Evolutionary conservation across 495 filamentous ascomycete species (phyloP), one percentile per base, ranked within the genome.

Genomic region (Neurospora intermedia): DNA sequence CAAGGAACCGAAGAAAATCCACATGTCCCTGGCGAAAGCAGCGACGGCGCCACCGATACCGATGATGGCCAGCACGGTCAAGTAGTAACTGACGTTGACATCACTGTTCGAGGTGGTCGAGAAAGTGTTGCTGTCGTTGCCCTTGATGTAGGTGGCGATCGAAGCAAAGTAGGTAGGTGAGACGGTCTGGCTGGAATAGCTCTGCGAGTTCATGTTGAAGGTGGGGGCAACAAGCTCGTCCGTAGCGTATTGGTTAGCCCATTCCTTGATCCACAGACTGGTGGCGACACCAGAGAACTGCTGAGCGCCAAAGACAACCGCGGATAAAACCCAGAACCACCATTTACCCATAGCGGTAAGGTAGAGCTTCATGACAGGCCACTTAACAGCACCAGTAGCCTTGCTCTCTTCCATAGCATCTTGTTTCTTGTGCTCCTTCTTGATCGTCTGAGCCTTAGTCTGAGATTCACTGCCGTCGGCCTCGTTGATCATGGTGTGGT

Each of bases 231-330:
- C 72, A 11, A 75, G 76, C 41, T 78, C 77, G 46, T 83, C 83
- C 15, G 80, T 79, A 6, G 84, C 76, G 74, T 88, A 88, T 72
- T 88, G 85, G 73, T 88, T 88, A 9, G 86, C 83, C 96, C 96
- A 99, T 77, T 95, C 86, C 76, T 93, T 88, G 75, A 99, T 96
- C 96, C 96, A 99, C 46, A 98, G 80, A 76, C 92, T 97, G 20
- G 92, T 94, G 11, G 91, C 92, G 16, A 98, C 92, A 15, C 91
- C 90, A 20, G 90, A 90, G 39, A 96, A 76, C 79, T 98, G 95
- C 78, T 97, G 93, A 66, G 90, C 82, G 16, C 84, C 87, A 78
- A 99, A 98, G 54, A 93, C 88, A 0, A 88, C 69, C 27, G 90
- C 80, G 27, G 94, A 92, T 69, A 90, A 77, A 62, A 91, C 77